These are phyloP conservation scores for Akanthomyces lecanii DNA, from an alignment of 2,329 filamentous ascomycete species.

Conservation along the genomic window DNA sequence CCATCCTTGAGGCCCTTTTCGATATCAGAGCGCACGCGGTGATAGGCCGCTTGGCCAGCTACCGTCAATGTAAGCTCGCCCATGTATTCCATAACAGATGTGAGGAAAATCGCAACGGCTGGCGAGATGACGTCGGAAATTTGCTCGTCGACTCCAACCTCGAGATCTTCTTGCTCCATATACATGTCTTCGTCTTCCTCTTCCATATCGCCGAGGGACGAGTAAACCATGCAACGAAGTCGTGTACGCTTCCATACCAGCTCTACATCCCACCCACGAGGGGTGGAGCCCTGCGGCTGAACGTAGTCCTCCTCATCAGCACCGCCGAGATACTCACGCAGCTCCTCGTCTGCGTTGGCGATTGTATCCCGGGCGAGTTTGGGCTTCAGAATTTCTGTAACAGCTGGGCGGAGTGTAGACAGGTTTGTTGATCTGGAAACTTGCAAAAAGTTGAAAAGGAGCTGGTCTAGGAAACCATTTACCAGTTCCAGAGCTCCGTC, in stretches of 20 bases:
- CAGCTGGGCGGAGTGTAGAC: conserved; percentile 70
- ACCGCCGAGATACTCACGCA: conserved; percentile 81
- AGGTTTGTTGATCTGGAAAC: conserved; percentile 75
- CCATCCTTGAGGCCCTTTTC: conserved; percentile 57
- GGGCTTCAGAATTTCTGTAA: conserved; percentile 82
- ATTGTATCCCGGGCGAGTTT: conserved; percentile 84
- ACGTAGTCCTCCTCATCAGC: conserved; percentile 69
- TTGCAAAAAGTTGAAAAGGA: conserved; percentile 86
- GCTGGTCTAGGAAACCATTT: conserved; percentile 89
- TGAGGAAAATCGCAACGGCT: conserved; percentile 91
- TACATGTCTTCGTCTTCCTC: conserved; percentile 94
- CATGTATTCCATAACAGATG: conserved; percentile 89
- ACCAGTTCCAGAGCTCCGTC: conserved; percentile 69
- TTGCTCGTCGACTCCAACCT: conserved; percentile 52
- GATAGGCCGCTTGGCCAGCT: conserved; percentile 77
- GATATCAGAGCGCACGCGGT: conserved; percentile 56
- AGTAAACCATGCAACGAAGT: conserved; percentile 96
- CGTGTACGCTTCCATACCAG: conserved; percentile 91
- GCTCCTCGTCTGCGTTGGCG: conserved; percentile 76
- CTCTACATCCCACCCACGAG: conserved; percentile 79
- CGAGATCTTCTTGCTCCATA: conserved; percentile 73
- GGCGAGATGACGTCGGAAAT: conserved; percentile 73
- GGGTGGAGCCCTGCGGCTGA: conserved; percentile 47
- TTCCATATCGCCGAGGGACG: conserved; percentile 91
- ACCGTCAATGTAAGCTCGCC: conserved; percentile 88